phyloP scores from a whole-genome alignment of 208 protist genomes.

The Novymonas esmeraldas region DNA sequence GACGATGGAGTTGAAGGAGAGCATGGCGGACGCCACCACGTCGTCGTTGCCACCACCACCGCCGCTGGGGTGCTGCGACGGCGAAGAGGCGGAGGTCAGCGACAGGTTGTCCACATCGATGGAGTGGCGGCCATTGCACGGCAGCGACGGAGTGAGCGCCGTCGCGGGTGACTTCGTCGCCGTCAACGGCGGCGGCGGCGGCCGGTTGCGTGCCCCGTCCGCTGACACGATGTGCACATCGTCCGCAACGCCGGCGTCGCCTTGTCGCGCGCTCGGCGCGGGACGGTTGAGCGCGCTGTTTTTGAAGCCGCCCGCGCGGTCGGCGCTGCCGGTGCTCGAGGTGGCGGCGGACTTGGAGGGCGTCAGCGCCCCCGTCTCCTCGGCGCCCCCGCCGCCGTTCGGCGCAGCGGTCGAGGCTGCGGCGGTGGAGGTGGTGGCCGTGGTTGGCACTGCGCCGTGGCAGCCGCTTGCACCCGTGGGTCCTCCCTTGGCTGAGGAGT shows the following conservation, averaged over 20 bases:
- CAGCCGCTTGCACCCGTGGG: no score
- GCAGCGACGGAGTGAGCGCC: no score
- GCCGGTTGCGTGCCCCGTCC: background rate
- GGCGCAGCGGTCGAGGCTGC: background rate
- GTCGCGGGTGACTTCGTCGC: no score
- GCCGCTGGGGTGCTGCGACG: background rate
- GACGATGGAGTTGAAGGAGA: background rate
- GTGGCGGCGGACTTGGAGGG: constrained; percentile 12
- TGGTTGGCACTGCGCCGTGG: no score
- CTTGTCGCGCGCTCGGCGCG: background rate
- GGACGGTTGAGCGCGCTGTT: no score
- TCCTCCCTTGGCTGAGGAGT: no score
- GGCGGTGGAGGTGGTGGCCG: background rate
- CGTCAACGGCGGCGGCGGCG: no score
- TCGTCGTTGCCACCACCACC: background rate
- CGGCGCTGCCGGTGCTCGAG: constrained; percentile 17
- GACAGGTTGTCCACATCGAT: constrained; percentile 7
- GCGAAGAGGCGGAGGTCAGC: background rate
- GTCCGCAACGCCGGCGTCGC: background rate
- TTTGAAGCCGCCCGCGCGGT: background rate
- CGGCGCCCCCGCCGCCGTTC: constrained; percentile 8
- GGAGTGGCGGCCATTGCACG: background rate
- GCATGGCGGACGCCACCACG: background rate
- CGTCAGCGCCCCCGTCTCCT: constrained; percentile 10
- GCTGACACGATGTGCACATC: constrained; percentile 4